Percentiles rank a stretch among this genome's conserved stretches.
Evolutionary conservation across 305 asterid species (phyloP).

Genomic region (Fraxinus nigra): DNA sequence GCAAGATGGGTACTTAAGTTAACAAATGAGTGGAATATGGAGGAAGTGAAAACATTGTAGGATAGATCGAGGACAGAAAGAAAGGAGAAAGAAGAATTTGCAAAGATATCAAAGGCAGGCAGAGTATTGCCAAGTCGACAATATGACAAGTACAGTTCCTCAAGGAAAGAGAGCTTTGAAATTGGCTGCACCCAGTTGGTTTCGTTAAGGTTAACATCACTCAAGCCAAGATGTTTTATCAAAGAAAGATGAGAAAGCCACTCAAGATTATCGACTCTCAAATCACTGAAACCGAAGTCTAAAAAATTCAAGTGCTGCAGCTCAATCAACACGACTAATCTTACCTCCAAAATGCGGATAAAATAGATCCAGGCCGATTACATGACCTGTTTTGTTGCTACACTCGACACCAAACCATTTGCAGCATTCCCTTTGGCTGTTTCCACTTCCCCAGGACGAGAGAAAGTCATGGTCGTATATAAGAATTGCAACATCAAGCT

Average conservation of each 20-base stretch:
- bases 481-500: background rate
- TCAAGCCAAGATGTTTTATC: background rate
- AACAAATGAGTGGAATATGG: background rate
- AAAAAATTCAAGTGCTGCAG: background rate
- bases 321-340: background rate
- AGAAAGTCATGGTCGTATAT: background rate
- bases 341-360: background rate
- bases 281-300: background rate
- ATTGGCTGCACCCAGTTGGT: background rate
- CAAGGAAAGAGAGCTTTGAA: slow-evolving; percentile 1
- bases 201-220: background rate
- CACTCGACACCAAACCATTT: background rate
- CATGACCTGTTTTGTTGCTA: background rate
- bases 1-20: background rate
- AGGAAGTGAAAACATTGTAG: background rate
- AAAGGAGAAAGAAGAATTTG: background rate
- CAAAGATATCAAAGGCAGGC: background rate
- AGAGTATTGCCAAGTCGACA: slow-evolving; percentile 2
- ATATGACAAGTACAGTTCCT: slow-evolving; percentile 1
- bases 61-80: background rate
- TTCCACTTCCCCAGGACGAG: background rate
- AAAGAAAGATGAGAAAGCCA: slow-evolving; percentile 11
- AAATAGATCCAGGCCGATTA: background rate
- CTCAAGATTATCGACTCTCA: background rate
- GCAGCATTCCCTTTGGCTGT: background rate